These are phyloP conservation scores for Iris pallida DNA, from an alignment of 116 monocot genomes.

Conservation along the genomic window DNA sequence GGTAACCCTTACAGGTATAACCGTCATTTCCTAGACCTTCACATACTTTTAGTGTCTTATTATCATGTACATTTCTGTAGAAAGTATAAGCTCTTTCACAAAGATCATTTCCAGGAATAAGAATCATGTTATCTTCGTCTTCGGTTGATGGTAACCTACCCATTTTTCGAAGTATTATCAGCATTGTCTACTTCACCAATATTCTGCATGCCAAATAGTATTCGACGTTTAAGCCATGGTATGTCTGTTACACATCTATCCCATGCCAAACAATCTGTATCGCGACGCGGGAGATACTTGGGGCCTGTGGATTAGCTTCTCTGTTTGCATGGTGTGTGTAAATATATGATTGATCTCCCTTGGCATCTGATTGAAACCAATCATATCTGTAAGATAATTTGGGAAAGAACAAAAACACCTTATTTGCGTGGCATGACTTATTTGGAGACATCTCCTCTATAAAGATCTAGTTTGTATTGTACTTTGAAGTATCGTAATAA, in stretches of 20 bases:
- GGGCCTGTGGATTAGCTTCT: too few relatives aligned
- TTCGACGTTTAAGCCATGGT: slow-evolving; percentile 37
- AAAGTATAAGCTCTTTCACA: slow-evolving; percentile 19
- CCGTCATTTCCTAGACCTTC: neutral
- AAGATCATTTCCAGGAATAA: slow-evolving; percentile 20
- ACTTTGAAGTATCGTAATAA: too few relatives aligned
- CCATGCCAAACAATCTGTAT: too few relatives aligned
- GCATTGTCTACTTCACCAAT: slow-evolving; percentile 14
- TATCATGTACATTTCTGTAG: slow-evolving; percentile 13
- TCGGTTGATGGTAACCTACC: slow-evolving; percentile 8
- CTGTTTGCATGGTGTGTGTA: too few relatives aligned
- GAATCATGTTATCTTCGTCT: slow-evolving; percentile 24
- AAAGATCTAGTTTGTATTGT: too few relatives aligned
- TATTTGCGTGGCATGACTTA: too few relatives aligned
- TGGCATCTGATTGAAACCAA: too few relatives aligned
- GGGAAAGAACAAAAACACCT: too few relatives aligned
- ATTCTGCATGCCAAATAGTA: slow-evolving; percentile 37
- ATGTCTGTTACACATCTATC: slow-evolving; percentile 30
- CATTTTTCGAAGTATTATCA: slow-evolving; percentile 12
- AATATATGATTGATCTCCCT: too few relatives aligned
- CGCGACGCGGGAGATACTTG: too few relatives aligned
- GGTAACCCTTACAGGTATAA: slow-evolving; percentile 5
- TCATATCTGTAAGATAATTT: too few relatives aligned
- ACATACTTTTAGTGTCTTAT: neutral
- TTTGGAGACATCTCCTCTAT: too few relatives aligned